These are phyloP conservation scores for Telfairia occidentalis DNA, from an alignment of 331 rosid species.

Conservation along the genomic window DNA sequence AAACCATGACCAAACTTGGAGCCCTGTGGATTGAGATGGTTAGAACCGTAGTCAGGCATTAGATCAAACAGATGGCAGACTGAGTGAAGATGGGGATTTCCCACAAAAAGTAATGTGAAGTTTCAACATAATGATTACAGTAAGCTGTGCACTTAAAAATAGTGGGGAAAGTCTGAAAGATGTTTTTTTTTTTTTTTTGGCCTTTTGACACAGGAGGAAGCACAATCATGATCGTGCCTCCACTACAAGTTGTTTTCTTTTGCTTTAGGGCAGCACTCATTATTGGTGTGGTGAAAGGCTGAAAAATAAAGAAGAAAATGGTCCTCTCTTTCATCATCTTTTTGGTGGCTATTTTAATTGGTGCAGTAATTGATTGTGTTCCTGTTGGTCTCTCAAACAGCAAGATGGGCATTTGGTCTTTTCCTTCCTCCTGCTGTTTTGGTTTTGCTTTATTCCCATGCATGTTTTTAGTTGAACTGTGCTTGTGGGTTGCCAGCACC, in stretches of 20 bases:
- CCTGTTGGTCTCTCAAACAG: neutral
- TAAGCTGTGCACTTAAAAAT: neutral
- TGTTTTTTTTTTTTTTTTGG: neutral
- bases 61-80: neutral
- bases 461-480: neutral
- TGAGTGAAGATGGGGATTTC: neutral
- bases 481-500: neutral
- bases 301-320: neutral
- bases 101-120: neutral
- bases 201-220: neutral
- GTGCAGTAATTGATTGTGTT: neutral
- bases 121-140: slow-evolving; percentile 7
- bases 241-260: slow-evolving; percentile 19
- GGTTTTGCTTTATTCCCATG: neutral
- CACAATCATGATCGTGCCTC: slow-evolving; percentile 18
- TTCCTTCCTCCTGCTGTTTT: neutral
- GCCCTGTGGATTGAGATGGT: neutral
- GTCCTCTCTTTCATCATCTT: neutral
- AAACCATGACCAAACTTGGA: slow-evolving; percentile 18
- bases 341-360: neutral
- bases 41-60: neutral
- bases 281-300: neutral
- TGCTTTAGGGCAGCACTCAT: slow-evolving; percentile 15
- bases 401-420: neutral
- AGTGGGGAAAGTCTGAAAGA: slow-evolving; percentile 2